These are phyloP conservation scores for Arctium lappa DNA, from an alignment of 129 eudicot genomes.

Conservation along the genomic window DNA sequence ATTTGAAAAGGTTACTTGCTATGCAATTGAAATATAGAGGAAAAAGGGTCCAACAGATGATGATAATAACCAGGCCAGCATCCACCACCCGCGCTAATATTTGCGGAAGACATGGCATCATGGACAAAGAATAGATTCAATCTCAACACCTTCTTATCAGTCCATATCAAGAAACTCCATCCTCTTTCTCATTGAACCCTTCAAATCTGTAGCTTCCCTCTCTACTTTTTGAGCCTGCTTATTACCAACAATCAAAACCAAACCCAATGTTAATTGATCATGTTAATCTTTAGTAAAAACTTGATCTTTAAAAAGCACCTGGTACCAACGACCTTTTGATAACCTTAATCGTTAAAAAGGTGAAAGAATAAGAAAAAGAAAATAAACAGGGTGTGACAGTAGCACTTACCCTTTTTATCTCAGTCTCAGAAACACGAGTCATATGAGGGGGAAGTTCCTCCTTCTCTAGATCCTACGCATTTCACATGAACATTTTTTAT, in stretches of 20 bases:
- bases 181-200: conserved; percentile 38
- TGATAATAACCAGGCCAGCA: conserved; percentile 5
- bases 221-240: conserved; percentile 35
- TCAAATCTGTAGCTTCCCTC: conserved; percentile 32
- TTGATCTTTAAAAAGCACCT: neutral
- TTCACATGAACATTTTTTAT: neutral
- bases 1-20: neutral
- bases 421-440: conserved; percentile 38
- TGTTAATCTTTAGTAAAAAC: neutral
- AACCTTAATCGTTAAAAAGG: neutral
- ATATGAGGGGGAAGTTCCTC: conserved; percentile 35
- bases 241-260: neutral
- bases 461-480: conserved; percentile 23
- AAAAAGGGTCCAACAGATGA: neutral
- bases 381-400: neutral
- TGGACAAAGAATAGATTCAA: neutral
- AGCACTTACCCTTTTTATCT: conserved; percentile 33
- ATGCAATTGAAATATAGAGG: conserved; percentile 7
- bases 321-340: neutral
- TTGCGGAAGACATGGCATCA: conserved; percentile 43
- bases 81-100: conserved; percentile 54
- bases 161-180: conserved; percentile 42
- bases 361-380: neutral
- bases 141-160: neutral
- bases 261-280: neutral